These are phyloP conservation scores for Aspergillus sp. DNA, from an alignment of 2,329 filamentous ascomycete genomes.

Conservation along the genomic window DNA sequence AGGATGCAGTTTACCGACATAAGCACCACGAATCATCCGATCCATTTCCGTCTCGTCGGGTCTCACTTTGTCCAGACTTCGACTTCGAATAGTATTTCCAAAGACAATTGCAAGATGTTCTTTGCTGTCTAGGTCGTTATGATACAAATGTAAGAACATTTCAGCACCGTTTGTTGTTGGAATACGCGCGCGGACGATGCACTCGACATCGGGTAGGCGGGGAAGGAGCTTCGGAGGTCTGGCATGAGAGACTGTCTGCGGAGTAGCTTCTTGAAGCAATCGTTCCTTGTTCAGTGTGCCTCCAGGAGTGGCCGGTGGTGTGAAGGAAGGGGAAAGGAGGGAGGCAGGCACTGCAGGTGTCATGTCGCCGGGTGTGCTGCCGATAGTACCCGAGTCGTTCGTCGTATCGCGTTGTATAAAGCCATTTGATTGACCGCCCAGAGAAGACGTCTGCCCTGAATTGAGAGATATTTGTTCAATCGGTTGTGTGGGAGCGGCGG, in stretches of 20 bases:
- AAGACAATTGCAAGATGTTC: slow-evolving; percentile 98
- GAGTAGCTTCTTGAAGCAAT: slow-evolving; percentile 25
- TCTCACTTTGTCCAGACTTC: slow-evolving; percentile 52
- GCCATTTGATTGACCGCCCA: slow-evolving; percentile 13
- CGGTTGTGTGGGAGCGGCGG: slow-evolving; percentile 22
- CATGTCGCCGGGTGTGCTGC: slow-evolving; percentile 28
- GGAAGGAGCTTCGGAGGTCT: slow-evolving; percentile 72
- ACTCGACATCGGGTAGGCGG: slow-evolving; percentile 80
- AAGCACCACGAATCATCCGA: slow-evolving; percentile 91
- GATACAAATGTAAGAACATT: slow-evolving; percentile 96
- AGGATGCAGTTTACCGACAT: slow-evolving; percentile 82
- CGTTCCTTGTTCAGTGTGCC: slow-evolving; percentile 35
- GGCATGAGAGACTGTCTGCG: slow-evolving; percentile 31
- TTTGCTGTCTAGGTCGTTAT: slow-evolving; percentile 89
- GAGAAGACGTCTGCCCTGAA: slow-evolving; percentile 7
- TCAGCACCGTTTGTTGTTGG: slow-evolving; percentile 88
- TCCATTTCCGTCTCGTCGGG: slow-evolving; percentile 52
- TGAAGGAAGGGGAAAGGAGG: slow-evolving; percentile 54
- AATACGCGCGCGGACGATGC: slow-evolving; percentile 90
- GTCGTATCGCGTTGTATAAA: slow-evolving; percentile 16
- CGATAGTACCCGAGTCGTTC: slow-evolving; percentile 20
- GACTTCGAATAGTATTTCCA: slow-evolving; percentile 76
- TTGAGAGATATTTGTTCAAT: slow-evolving; percentile 27
- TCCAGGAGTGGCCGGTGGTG: slow-evolving; percentile 47
- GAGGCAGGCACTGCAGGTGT: slow-evolving; percentile 53